Percentiles rank a stretch among this genome's conserved stretches.
phyloP scores from a whole-genome alignment of 2,329 filamentous ascomycete genomes.

The Huntiella moniliformis region DNA sequence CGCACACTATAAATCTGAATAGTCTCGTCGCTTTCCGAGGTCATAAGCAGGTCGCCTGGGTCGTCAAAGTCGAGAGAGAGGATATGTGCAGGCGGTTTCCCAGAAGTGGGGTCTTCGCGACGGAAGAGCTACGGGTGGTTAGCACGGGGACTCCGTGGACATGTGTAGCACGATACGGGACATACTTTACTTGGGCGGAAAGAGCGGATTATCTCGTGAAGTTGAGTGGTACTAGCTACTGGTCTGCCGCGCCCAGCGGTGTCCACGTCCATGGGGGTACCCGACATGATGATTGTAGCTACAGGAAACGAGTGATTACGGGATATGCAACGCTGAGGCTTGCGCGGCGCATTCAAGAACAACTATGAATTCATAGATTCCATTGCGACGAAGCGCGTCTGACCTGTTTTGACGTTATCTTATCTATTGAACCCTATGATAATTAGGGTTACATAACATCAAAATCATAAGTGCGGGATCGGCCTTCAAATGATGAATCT shows the following conservation, averaged over 20 bases:
- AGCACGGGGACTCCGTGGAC: too few relatives aligned
- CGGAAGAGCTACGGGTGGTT: conserved; percentile 32
- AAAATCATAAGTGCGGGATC: too few relatives aligned
- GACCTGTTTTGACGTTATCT: too few relatives aligned
- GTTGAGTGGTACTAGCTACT: conserved; percentile 37
- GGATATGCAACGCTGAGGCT: too few relatives aligned
- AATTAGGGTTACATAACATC: too few relatives aligned
- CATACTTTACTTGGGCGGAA: conserved; percentile 66
- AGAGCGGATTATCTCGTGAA: conserved; percentile 57
- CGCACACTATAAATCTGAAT: conserved; percentile 90
- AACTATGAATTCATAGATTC: too few relatives aligned
- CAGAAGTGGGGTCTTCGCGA: conserved; percentile 35
- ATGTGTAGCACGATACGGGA: neutral
- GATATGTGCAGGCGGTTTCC: conserved; percentile 40
- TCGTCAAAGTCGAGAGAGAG: conserved; percentile 95
- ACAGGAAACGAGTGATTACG: too few relatives aligned
- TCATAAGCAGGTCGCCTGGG: conserved; percentile 78
- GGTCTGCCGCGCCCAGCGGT: conserved; percentile 22
- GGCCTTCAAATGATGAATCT: too few relatives aligned
- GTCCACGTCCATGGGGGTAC: conserved; percentile 41
- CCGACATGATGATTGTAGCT: conserved; percentile 23
- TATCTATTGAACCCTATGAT: too few relatives aligned
- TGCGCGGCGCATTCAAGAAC: too few relatives aligned
- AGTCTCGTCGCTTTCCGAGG: conserved; percentile 81
- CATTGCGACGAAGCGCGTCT: too few relatives aligned